Evolutionary conservation across 805 yeast genomes (phyloP), one percentile per base, ranked within the genome.

Genomic region (Candida palmyrensis): DNA sequence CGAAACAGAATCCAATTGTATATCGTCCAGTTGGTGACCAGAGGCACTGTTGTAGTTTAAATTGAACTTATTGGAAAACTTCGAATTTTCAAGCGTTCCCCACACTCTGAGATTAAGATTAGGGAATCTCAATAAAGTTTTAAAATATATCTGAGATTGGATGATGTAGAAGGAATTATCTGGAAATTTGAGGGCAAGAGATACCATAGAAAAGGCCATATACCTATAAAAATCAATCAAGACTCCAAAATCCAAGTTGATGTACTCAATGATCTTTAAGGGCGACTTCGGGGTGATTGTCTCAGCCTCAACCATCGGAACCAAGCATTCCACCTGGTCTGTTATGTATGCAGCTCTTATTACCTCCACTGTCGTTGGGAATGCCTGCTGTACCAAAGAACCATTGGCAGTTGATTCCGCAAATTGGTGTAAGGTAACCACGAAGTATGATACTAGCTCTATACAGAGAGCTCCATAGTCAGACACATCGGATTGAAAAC

Each of bases 151-250:
- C 15, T 51, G 48, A 3, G 64, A 60, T 18, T 30, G 15, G 14
- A 34, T 11, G 29, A 39, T 42, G 27, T 36, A 47, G 5, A 21
- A 17, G 23, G 24, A 11, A 5, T 40, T 43, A 8, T 35, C 15
- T 13, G 39, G 46, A 15, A 53, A 30, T 4, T 15, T 13, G 12
- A 6, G 6, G 18, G 10, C 11, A 6, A 17, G 12, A 31, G 45
- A 18, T 17, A 52, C 38, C 35, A 57, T 44, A 32, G 53, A 53
- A 37, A 51, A 57, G 4, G 57, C 62, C 7, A 48, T 37, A 33
- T 41, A 61, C 24, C 48, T 46, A 33, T 54, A 59, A 28, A 37
- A 59, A 32, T 47, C 38, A 9, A 55, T 39, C 6, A 58, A 29
- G 13, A 48, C 52, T 12, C 32, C 31, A 8, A 47, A 46, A 18